phyloP scores from a whole-genome alignment of 805 yeast genomes.

The Yamadazyma sp. region DNA sequence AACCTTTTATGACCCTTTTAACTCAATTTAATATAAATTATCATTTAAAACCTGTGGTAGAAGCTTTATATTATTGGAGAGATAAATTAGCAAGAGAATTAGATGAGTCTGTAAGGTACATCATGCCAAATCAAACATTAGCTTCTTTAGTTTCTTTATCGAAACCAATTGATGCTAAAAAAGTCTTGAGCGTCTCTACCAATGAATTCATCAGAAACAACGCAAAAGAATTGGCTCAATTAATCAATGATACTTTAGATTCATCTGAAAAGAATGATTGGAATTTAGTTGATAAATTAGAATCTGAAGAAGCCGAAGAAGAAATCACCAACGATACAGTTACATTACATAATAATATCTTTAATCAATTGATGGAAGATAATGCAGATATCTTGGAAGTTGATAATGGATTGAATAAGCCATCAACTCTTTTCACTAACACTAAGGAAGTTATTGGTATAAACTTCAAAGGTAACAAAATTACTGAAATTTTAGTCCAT shows the following conservation, averaged over 20 bases:
- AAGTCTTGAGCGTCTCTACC: constrained; percentile 47
- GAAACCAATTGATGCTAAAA: constrained; percentile 55
- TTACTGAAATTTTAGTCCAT: constrained; percentile 13
- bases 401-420: constrained; percentile 2
- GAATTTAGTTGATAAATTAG: constrained; percentile 30
- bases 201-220: constrained; percentile 57
- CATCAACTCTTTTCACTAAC: constrained; percentile 16
- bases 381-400: constrained; percentile 10
- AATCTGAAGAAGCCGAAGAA: constrained; percentile 5
- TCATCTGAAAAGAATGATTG: constrained; percentile 35
- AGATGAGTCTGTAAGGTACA: constrained; percentile 81
- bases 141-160: constrained; percentile 54
- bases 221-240: constrained; percentile 54
- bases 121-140: constrained; percentile 79
- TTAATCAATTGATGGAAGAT: constrained; percentile 12
- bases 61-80: constrained; percentile 75
- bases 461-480: constrained; percentile 13
- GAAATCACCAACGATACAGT: constrained; percentile 6
- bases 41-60: constrained; percentile 53
- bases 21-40: constrained; percentile 61
- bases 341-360: constrained; percentile 4
- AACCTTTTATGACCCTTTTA: constrained; percentile 67
- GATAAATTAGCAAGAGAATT: constrained; percentile 67
- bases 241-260: constrained; percentile 45
- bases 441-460: constrained; percentile 18